Evolutionary conservation across 192 early-diverging fungal species (phyloP).

Genomic region (Podila clonocystis): DNA sequence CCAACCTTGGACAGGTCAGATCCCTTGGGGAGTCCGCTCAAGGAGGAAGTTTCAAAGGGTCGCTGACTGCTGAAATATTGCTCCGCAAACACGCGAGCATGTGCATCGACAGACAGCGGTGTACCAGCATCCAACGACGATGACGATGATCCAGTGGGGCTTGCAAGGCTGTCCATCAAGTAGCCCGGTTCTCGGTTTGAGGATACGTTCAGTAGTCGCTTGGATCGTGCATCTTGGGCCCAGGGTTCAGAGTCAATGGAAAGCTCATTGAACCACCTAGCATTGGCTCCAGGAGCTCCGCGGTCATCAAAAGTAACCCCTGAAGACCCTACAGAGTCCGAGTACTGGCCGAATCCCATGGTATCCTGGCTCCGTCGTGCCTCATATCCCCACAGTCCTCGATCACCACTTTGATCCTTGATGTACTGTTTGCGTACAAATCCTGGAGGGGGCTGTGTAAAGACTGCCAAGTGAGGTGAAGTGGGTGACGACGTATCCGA

Average conservation of each 20-base stretch:
- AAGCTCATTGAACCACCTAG: neutral
- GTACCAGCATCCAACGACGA: constrained; percentile 21
- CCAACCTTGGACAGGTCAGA: neutral
- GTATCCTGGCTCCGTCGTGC: neutral
- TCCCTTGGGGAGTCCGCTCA: neutral
- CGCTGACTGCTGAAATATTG: constrained; percentile 38
- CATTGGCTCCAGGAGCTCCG: neutral
- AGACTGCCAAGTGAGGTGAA: constrained; percentile 14
- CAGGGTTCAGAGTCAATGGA: neutral
- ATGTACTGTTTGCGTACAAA: constrained; percentile 9
- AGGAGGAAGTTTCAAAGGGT: constrained; percentile 21
- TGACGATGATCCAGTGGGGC: constrained; percentile 22
- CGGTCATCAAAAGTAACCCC: neutral
- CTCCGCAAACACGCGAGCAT: constrained; percentile 37
- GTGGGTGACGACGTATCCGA: constrained; percentile 32
- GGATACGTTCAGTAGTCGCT: neutral
- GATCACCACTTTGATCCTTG: constrained; percentile 6
- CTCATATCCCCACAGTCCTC: constrained; percentile 24
- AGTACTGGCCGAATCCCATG: neutral
- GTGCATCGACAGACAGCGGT: constrained; percentile 16
- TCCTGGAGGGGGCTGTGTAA: constrained; percentile 11
- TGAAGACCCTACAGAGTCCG: neutral
- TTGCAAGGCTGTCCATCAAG: constrained; percentile 17
- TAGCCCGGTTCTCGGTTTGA: neutral
- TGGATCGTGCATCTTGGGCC: neutral